These are phyloP conservation scores for Strobilomyces echinocephalus DNA, from an alignment of 768 basidiomycete species.

Conservation along the genomic window DNA sequence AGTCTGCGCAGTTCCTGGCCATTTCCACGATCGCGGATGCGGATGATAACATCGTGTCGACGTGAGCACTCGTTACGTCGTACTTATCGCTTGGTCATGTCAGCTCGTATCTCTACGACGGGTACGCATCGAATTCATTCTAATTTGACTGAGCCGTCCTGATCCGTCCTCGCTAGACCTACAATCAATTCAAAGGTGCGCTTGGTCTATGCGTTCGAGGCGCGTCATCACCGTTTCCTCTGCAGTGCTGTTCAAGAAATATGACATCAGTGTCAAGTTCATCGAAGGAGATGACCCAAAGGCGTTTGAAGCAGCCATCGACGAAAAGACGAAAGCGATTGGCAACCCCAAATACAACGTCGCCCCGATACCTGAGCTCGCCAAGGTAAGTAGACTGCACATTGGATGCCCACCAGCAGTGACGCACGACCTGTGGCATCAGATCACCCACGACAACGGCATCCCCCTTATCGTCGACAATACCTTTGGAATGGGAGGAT, in stretches of 20 bases:
- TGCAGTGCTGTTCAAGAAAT: slow-evolving; percentile 51
- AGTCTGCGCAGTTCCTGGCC: slow-evolving; percentile 59
- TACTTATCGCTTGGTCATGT: not conserved
- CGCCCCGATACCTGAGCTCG: slow-evolving; percentile 50
- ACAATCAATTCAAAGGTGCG: slow-evolving; percentile 60
- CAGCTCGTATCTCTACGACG: slow-evolving; percentile 56
- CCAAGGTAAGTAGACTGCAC: slow-evolving; percentile 37
- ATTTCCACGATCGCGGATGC: slow-evolving; percentile 45
- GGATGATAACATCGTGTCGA: slow-evolving; percentile 65
- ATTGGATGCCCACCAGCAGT: not conserved
- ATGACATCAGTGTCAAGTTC: slow-evolving; percentile 51
- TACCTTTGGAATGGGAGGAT: slow-evolving; percentile 60
- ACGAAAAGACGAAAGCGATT: slow-evolving; percentile 55
- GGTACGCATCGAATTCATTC: slow-evolving; percentile 30
- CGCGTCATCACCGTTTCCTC: not conserved
- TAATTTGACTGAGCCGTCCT: not conserved
- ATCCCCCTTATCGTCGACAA: slow-evolving; percentile 66
- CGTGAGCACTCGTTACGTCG: slow-evolving; percentile 31
- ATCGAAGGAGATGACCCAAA: slow-evolving; percentile 44
- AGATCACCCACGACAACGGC: slow-evolving; percentile 56
- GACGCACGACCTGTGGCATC: not conserved
- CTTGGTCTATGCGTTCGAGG: not conserved
- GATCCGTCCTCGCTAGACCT: slow-evolving; percentile 38
- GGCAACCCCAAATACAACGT: slow-evolving; percentile 60
- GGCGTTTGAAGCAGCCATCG: slow-evolving; percentile 49